Evolutionary conservation across 305 asterid species (phyloP).

Genomic region (Andrographis paniculata): DNA sequence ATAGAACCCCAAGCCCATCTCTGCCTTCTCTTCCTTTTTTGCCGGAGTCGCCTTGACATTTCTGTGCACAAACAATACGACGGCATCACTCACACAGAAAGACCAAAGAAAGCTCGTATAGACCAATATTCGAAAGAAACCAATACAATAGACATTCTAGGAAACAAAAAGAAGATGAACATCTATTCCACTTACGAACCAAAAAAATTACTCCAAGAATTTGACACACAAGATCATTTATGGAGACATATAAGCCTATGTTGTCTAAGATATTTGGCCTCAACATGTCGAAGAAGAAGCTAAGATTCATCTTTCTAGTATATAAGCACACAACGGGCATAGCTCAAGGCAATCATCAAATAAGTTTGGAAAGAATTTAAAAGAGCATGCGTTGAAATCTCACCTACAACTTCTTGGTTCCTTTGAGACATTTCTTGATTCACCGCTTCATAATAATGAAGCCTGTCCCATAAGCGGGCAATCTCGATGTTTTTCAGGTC

Average conservation of each 20-base stretch:
- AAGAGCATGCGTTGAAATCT: conserved; percentile 24
- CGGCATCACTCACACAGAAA: not conserved
- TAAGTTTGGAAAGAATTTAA: not conserved
- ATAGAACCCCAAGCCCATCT: conserved; percentile 73
- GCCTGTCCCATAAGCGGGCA: conserved; percentile 74
- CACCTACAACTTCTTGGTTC: conserved; percentile 89
- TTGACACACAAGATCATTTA: no score
- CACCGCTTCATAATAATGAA: conserved; percentile 77
- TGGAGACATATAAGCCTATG: no score
- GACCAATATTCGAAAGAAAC: not conserved
- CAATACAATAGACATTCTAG: not conserved
- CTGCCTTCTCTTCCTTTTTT: conserved; percentile 53
- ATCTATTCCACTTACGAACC: no score
- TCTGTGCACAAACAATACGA: conserved; percentile 30
- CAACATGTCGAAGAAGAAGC: no score
- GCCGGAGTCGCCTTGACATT: conserved; percentile 60
- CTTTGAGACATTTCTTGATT: conserved; percentile 91
- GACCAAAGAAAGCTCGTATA: no score
- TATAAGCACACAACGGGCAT: not conserved
- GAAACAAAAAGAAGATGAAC: no score
- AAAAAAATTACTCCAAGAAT: no score
- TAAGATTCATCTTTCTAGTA: no score
- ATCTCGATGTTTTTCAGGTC: conserved; percentile 70
- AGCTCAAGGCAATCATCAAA: not conserved
- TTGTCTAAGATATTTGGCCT: no score